Conservation (phyloP, 2,329 filamentous ascomycete species). For the Fusarium sambucinum region DNA sequence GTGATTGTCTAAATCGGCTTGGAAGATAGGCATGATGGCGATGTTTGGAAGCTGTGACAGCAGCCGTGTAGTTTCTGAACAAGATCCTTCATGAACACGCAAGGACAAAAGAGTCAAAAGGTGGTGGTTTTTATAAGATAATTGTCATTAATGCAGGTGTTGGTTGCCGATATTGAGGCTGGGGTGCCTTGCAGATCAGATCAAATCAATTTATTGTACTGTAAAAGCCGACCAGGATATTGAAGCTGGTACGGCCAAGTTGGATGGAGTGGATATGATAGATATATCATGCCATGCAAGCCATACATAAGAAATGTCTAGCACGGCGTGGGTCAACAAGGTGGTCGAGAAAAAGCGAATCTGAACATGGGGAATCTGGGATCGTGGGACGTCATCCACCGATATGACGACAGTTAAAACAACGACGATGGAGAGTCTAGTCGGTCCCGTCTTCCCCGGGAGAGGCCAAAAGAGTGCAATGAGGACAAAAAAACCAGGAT, state of each 20-base stretch:
- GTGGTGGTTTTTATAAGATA: constrained; percentile 6
- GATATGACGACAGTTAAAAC: constrained; percentile 43
- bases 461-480: neutral
- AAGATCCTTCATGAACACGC: constrained; percentile 42
- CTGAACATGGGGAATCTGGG: constrained; percentile 44
- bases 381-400: constrained; percentile 48
- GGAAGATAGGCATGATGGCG: constrained; percentile 68
- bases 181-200: constrained; percentile 6
- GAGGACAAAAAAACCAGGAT: neutral
- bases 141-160: constrained; percentile 26
- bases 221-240: constrained; percentile 12
- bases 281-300: constrained; percentile 45
- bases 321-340: constrained; percentile 40
- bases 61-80: constrained; percentile 46
- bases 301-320: constrained; percentile 22
- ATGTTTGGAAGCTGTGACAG: constrained; percentile 49
- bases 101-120: constrained; percentile 6
- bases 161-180: constrained; percentile 16
- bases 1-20: constrained; percentile 61
- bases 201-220: constrained; percentile 11
- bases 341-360: constrained; percentile 13
- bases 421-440: constrained; percentile 34
- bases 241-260: constrained; percentile 19
- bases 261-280: constrained; percentile 41
- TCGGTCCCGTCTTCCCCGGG: constrained; percentile 27